Evolutionary conservation across 1,284 basidiomycete genomes (phyloP).

Genomic region (Puccinia brachypodii): DNA sequence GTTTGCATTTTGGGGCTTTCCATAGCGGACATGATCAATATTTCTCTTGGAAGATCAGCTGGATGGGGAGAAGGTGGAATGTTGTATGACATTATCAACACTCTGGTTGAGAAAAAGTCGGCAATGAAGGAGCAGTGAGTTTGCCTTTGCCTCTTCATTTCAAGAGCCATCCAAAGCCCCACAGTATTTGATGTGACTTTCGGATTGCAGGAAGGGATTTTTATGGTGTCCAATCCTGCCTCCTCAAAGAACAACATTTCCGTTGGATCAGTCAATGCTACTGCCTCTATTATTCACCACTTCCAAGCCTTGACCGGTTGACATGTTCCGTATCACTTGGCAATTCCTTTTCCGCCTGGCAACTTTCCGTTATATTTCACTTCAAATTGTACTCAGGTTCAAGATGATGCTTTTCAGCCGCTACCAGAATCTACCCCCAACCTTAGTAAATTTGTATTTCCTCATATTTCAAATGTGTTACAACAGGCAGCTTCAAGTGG

Average conservation of each 20-base stretch:
- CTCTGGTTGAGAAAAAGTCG: constrained; percentile 32
- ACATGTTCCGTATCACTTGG: constrained; percentile 33
- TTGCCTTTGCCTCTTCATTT: not conserved
- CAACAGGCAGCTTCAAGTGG: constrained; percentile 35
- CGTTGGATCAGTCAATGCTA: constrained; percentile 39
- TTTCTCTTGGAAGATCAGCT: constrained; percentile 31
- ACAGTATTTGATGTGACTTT: not conserved
- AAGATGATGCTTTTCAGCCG: constrained; percentile 37
- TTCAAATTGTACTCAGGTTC: constrained; percentile 21
- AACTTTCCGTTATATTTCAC: constrained; percentile 39
- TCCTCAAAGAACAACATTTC: constrained; percentile 32
- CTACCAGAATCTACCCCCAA: constrained; percentile 31
- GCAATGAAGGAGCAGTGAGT: constrained; percentile 47
- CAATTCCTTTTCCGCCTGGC: constrained; percentile 12
- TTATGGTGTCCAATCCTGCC: constrained; percentile 34
- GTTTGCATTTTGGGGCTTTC: not conserved
- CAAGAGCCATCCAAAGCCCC: not conserved
- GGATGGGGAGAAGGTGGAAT: constrained; percentile 36
- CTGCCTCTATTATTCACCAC: not conserved
- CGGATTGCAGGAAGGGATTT: constrained; percentile 30
- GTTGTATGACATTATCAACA: constrained; percentile 34
- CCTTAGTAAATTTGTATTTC: constrained; percentile 31
- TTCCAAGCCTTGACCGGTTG: constrained; percentile 27
- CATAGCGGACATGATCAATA: constrained; percentile 39
- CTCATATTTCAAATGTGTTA: not conserved